phyloP scores from a whole-genome alignment of 75 land plant species.

The Isoetes taiwanensis region DNA sequence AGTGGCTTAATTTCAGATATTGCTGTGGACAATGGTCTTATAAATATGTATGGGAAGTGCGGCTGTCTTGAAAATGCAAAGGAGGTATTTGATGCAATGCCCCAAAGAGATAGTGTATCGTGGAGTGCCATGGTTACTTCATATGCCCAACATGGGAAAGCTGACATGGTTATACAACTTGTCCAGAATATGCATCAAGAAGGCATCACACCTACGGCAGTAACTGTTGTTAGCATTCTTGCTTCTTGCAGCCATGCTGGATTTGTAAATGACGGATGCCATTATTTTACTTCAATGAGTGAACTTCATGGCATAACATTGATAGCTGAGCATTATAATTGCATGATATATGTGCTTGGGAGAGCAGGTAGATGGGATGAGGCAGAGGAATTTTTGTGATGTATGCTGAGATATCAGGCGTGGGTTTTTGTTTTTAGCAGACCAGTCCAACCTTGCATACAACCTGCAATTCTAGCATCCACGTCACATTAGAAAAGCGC shows the following conservation, averaged over 20 bases:
- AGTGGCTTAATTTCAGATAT: constrained; percentile 10
- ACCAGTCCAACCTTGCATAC: too few species aligned
- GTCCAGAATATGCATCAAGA: neutral
- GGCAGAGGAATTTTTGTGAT: neutral
- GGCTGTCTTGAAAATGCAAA: constrained; percentile 4
- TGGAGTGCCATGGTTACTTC: constrained; percentile 8
- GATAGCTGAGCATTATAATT: neutral
- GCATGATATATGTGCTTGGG: neutral
- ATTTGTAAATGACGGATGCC: neutral
- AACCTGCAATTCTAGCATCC: too few species aligned
- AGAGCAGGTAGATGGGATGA: neutral
- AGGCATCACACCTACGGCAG: neutral
- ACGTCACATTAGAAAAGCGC: too few species aligned
- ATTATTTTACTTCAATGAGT: neutral
- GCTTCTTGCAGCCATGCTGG: neutral
- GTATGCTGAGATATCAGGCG: too few species aligned
- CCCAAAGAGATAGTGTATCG: neutral
- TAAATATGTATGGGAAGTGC: constrained; percentile 17
- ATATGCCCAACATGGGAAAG: neutral
- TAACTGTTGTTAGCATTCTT: neutral
- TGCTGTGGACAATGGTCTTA: constrained; percentile 4
- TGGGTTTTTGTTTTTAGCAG: too few species aligned
- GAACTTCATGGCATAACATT: neutral
- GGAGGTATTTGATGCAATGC: constrained; percentile 12
- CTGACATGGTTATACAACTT: neutral